Conservation (phyloP, 2,329 filamentous ascomycete species). For the Ceratocystis huliohia region DNA sequence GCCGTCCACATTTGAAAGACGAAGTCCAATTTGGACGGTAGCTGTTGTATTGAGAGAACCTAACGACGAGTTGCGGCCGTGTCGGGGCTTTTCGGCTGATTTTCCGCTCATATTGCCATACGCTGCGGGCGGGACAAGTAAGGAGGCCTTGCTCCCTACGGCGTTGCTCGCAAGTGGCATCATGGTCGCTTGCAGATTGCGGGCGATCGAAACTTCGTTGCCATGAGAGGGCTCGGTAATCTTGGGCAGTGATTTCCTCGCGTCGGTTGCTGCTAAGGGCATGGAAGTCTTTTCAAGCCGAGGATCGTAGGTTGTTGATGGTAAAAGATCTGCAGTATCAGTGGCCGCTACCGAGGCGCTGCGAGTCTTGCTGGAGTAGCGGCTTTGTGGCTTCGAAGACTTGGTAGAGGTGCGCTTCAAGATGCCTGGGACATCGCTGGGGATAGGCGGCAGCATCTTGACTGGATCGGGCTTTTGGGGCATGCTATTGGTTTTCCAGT, state of each 20-base stretch:
- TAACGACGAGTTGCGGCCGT: constrained; percentile 39
- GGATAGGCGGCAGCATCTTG: constrained; percentile 8
- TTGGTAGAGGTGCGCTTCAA: constrained; percentile 5
- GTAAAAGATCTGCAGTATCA: constrained; percentile 9
- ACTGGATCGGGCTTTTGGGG: constrained; percentile 17
- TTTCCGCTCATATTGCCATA: constrained; percentile 2
- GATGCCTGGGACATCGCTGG: background rate
- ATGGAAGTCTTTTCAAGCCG: background rate
- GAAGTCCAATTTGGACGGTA: constrained; percentile 58
- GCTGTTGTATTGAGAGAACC: constrained; percentile 49
- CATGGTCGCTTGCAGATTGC: background rate
- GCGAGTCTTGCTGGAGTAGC: background rate
- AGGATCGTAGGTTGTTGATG: constrained; percentile 13
- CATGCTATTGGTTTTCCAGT: constrained; percentile 4
- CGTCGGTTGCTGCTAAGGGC: background rate
- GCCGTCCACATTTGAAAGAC: constrained; percentile 48
- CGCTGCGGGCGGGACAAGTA: constrained; percentile 12
- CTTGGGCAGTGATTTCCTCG: background rate
- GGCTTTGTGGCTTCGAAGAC: background rate
- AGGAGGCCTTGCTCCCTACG: background rate
- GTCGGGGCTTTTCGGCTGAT: constrained; percentile 26
- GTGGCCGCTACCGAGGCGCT: background rate
- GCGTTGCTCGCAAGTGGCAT: background rate
- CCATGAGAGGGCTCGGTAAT: background rate
- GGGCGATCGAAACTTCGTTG: background rate